Conservation (phyloP, 2,329 filamentous ascomycete species). For the Pseudodiploospora longispora region DNA sequence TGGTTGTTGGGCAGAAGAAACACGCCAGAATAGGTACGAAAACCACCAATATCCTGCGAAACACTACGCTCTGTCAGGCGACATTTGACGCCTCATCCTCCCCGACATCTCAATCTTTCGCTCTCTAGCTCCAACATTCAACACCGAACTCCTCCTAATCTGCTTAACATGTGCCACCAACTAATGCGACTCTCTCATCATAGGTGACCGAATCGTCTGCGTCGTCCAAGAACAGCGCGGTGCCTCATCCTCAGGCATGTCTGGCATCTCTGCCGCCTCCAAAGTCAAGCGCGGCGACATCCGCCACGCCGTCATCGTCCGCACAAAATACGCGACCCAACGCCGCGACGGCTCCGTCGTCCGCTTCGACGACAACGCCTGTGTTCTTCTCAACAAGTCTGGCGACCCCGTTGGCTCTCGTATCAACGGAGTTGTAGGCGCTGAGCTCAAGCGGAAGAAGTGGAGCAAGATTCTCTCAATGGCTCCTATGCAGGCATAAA, state of each 20-base stretch:
- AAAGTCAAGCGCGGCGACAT: constrained; percentile 97
- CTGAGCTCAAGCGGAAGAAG: constrained; percentile 82
- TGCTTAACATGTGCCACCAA: not conserved
- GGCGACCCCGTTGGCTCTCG: constrained; percentile 92
- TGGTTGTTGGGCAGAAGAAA: constrained; percentile 84
- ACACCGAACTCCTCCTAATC: not conserved
- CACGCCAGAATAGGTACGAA: constrained; percentile 76
- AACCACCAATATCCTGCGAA: not conserved
- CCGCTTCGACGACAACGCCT: constrained; percentile 95
- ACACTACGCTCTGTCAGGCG: not conserved
- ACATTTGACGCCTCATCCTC: not conserved
- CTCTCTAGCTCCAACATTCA: no score
- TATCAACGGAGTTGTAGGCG: constrained; percentile 84
- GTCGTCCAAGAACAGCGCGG: constrained; percentile 96
- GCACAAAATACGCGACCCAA: constrained; percentile 80
- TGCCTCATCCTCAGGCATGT: constrained; percentile 61
- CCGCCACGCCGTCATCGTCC: constrained; percentile 88
- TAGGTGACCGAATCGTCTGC: constrained; percentile 93
- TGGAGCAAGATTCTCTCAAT: constrained; percentile 98
- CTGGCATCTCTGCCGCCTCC: constrained; percentile 66
- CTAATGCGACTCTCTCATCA: constrained; percentile 3
- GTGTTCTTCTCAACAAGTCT: constrained; percentile 92
- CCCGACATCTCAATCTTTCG: not conserved
- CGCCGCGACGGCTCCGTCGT: constrained; percentile 83
- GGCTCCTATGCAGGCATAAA: constrained; percentile 62